Base-by-base conservation (phyloP, 257 asterid genomes). In the Forsythia suspensa region DNA sequence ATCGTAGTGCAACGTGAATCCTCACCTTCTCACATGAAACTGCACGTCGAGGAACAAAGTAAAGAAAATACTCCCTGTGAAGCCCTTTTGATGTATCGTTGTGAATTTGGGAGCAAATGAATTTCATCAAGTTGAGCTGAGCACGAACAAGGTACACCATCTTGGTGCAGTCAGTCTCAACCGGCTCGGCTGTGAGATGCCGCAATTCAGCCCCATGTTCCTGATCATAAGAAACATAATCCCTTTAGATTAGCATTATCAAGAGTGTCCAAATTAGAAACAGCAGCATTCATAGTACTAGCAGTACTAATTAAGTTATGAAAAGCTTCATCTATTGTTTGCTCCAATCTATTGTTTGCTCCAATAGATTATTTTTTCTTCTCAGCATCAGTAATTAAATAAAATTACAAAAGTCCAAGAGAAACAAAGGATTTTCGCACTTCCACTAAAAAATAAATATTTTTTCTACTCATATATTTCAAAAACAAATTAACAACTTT, bases 11-110 rank as follows among this genome's bases (percentile, higher is more conserved):
- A 29, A 24, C 44, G 24, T 41, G 63, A 74, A 43, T 46, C 55
- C 90, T 84, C 78, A 94, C 99, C 91, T 96, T 96, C 88, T 96
- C 99, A 77, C 97, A 96, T 55, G 72, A 94, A 87, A 96, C 96
- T 77, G 92, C 70, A 36, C 99, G 91, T n/a, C 97, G 97, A 16
- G 99, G 99, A 84, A 91, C 98, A 87, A 96, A 96, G 89, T 94
- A 96, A 68, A 94, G 86, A 85, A 86, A 87, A 84, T 96, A 92
- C 81, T 96, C 98, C 82, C 92, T 91, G 79, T 92, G 95, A 82
- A 90, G 76, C 72, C 98, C 99, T 85, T 94, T 94, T 12, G 97
- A 92, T 37, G 88, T 86, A 76, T 96, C 99, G 78, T 72, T 88
- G 71, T 88, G 96, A 80, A 96, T 91, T 37, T 92, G 96, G 55